Base-by-base conservation (phyloP, 164 flowering plant species). In the Nelumbo lutea region DNA sequence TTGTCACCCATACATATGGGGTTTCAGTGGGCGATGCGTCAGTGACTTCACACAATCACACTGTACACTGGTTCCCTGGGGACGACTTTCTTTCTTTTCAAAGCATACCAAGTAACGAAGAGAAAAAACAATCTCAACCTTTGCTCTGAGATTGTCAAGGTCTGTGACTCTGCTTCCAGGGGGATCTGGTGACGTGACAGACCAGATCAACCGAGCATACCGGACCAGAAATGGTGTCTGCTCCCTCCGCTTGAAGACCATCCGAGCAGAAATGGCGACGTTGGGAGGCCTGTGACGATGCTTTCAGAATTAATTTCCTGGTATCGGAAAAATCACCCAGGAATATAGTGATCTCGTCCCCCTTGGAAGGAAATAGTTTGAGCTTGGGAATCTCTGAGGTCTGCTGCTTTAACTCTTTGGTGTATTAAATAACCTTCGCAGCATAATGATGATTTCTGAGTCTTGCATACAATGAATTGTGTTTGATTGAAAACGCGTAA, bases 61-160 rank as follows among this genome's bases (percentile, higher is more conserved):
- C 79, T 88, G n/a, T 86, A 88, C 51, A 62, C 74, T 13, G 93
- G 90, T 8, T 42, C 83, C 42, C 88, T 88, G 50, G 93, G 90
- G 9, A 80, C 89, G 5, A 88, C 89, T 43, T 82, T 67, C 72
- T 76, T 87, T 76, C 81, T 84, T 45, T 81, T 84, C 70, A 80
- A 72, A 50, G 65, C 84, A 7, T 85, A 84, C 66, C 83, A 73
- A 61, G 76, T 86, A 10, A 77, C 82, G 6, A 68, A 75, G 0
- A 72, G 79, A 62, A 45, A 50, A 61, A 64, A 64, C 62, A 86
- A 87, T 70, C 86, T 88, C 47, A 48, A 40, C 27, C 80, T 80
- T 43, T 87, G 93, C 67, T 74, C 75, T 61, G 80, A 82, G 60
- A 88, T 85, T 61, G 77, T 88, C 52, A 69, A 64, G 69, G 87